Percentiles rank a stretch among this genome's conserved stretches.
Conservation (phyloP, 208 protist species). For the Trypanosoma melophagium region DNA sequence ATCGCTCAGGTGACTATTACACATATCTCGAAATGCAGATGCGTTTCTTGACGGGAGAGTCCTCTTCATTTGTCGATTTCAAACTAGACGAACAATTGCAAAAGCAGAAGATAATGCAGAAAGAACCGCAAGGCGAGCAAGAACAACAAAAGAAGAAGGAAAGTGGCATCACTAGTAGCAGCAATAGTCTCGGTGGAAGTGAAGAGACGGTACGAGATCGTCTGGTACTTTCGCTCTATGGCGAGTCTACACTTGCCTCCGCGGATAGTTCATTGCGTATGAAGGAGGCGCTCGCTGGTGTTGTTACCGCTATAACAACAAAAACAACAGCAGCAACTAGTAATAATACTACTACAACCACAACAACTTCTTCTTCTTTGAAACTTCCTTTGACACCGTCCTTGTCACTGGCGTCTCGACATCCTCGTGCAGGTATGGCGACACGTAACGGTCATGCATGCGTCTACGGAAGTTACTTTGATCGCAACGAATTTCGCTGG, state of each 20-base stretch:
- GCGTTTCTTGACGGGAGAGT: constrained; percentile 78
- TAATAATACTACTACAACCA: background rate
- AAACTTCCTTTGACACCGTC: background rate
- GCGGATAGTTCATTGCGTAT: constrained; percentile 19
- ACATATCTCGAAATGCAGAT: constrained; percentile 80
- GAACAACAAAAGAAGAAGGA: background rate
- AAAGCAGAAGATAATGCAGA: constrained; percentile 9
- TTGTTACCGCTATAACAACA: constrained; percentile 3
- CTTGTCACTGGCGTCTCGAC: background rate
- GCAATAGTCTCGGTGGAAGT: background rate
- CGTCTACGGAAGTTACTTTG: constrained; percentile 80
- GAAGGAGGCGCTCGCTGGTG: constrained; percentile 17
- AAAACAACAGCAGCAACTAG: too few relatives aligned
- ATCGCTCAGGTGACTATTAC: constrained; percentile 74
- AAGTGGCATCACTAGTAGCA: constrained; percentile 9
- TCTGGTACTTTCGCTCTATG: constrained; percentile 61
- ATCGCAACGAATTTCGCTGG: constrained; percentile 53
- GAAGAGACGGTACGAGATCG: constrained; percentile 41
- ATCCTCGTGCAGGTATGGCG: background rate
- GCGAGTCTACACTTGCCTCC: constrained; percentile 25
- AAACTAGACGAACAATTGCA: constrained; percentile 64
- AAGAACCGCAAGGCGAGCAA: background rate
- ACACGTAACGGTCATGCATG: constrained; percentile 53
- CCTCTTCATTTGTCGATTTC: constrained; percentile 83
- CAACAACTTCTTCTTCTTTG: background rate